Evolutionary conservation across 148 eudicot genomes (phyloP), one percentile per base, ranked within the genome.

Genomic region (Vaccinium macrocarpon): DNA sequence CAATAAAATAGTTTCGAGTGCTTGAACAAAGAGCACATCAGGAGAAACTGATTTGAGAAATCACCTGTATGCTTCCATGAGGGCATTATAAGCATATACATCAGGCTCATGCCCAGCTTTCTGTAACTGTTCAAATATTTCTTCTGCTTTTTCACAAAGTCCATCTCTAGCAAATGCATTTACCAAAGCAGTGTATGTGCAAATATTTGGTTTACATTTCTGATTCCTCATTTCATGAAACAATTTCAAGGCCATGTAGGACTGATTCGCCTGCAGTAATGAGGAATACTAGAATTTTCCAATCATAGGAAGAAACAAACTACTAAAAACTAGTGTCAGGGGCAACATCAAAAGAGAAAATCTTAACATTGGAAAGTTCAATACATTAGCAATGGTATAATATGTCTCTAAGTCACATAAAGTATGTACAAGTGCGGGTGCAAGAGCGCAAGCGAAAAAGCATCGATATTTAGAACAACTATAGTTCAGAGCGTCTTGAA

Each of bases 131-230:
- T 95, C 98, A 87, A 95, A 95, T 71, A 94, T 85, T 81, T 95
- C 97, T 85, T 95, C 96, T 21, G 97, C 97, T 84, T 94, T 95
- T 84, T 94, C 98, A 89, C 96, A 95, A 61, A 94, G 93, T 76
- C 98, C 98, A 49, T 93, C 96, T 82, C 97, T 92, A 76, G 97
- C 98, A 90, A 91, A 92, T 53, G 97, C 98, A 87, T 95, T 95
- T 72, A 95, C 86, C 78, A 95, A 84, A 62, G 97, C 93, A 66
- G 98, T 95, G 87, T 91, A 95, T 50, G 93, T 95, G 88, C 98
- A 95, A 50, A 95, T 95, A 83, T 94, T 94, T 62, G 96, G 94
- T 87, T 87, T 89, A 86, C 95, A 92, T 86, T 90, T 93, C 84
- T 84, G 88, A 84, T 85, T 88, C 86, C 64, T 93, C 97, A 95